These are phyloP conservation scores for Priceomyces fermenticarens DNA, from an alignment of 805 yeast genomes.

Conservation along the genomic window DNA sequence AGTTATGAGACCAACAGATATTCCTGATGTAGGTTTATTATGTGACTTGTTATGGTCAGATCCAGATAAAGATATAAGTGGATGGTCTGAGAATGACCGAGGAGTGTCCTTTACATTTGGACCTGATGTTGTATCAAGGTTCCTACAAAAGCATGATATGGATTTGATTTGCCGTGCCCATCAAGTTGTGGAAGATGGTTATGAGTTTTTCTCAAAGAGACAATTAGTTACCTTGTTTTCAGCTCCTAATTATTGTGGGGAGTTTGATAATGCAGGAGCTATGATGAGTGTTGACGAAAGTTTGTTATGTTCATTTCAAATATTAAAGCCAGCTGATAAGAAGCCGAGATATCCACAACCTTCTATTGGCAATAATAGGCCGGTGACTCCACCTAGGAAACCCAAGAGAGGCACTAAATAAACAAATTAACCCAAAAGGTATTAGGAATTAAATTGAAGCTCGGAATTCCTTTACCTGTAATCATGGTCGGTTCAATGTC, in stretches of 20 bases:
- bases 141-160: conserved; percentile 95
- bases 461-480: no score
- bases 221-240: conserved; percentile 93
- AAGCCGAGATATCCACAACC: conserved; percentile 65
- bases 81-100: conserved; percentile 99
- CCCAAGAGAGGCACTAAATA: conserved; percentile 50
- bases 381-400: conserved; percentile 59
- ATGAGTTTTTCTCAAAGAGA: conserved; percentile 93
- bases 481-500: no score
- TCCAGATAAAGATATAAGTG: conserved; percentile 97
- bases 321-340: conserved; percentile 97
- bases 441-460: neutral
- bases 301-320: conserved; percentile 92
- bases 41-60: conserved; percentile 98
- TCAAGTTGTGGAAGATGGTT: conserved; percentile 99
- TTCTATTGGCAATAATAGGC: conserved; percentile 42
- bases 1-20: conserved; percentile 98
- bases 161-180: conserved; percentile 98
- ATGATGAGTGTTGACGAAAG: conserved; percentile 99
- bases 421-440: conserved; percentile 4
- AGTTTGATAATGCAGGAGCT: conserved; percentile 98
- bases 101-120: conserved; percentile 99
- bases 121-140: conserved; percentile 97
- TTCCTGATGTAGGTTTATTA: conserved; percentile 94
- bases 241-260: conserved; percentile 99